Evolutionary conservation across 805 yeast species (phyloP), one percentile per base, ranked within the genome.

Genomic region (Saturnispora sanitii): DNA sequence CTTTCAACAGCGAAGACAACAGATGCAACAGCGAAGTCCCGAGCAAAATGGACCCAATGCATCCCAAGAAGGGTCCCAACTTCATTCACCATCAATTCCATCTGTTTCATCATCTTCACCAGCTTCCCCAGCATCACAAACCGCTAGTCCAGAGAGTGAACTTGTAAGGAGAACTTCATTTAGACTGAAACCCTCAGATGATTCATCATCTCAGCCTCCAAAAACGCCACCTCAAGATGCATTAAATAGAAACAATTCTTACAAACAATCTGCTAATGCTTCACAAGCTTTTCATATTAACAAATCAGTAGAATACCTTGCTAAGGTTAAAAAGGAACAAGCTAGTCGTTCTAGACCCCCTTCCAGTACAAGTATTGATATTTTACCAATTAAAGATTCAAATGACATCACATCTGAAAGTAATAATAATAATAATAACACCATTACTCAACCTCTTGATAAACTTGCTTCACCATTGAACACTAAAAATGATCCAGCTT

Each of bases 1-100:
- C 0, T 83, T 88, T 52, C 96, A 87, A 58, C 86, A 84, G 48
- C 77, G 81, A 53, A 72, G 96, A 49, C 78, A 76, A 44, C 62
- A 56, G 38, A 56, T 55, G 40, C 47, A 44, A 28, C 48, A 43
- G 33, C 47, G 30, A 7, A 27, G 23, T 15, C 21, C 19, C 35
- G 19, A 19, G 12, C 22, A 44, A 21, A 37, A 22, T n/a, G 30
- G 4, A 35, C 44, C 15, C n/a, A n/a, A n/a, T n/a, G 23, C 28
- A 8, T 11, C 28, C 15, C 18, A n/a, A 37, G 33, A 17, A 37
- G 37, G 15, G 21, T 11, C 17, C 32, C 51, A 45, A 32, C 49
- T 40, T 26, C 48, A 42, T 20, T 43, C 37, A 29, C 45, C 22
- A 4, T 23, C 38, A n/a, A 23, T n/a, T 2, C 29, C 21, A 12